phyloP scores from a whole-genome alignment of 1,284 basidiomycete species.

The Singerocomus inundabilis region DNA sequence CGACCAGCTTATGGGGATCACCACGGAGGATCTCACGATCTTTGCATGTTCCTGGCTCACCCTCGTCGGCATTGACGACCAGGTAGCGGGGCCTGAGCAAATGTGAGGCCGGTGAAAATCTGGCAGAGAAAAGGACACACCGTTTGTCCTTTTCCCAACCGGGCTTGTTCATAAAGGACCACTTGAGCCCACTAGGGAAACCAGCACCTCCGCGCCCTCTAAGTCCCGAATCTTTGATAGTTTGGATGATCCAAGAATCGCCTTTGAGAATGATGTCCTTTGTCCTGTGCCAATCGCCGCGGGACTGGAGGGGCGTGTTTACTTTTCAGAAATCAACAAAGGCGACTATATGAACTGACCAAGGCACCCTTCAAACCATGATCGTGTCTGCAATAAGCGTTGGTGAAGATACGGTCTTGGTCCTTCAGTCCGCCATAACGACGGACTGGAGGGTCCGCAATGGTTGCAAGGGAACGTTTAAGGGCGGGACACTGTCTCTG shows the following conservation, averaged over 20 bases:
- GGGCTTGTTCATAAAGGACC: slow-evolving; percentile 99
- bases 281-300: slow-evolving; percentile 97
- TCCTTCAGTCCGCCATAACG: slow-evolving; percentile 90
- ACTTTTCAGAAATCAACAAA: background rate
- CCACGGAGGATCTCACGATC: slow-evolving; percentile 98
- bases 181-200: slow-evolving; percentile 96
- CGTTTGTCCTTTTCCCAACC: slow-evolving; percentile 94
- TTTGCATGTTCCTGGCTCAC: slow-evolving; percentile 99
- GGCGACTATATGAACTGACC: slow-evolving; percentile 41
- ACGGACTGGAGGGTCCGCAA: slow-evolving; percentile 78
- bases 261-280: slow-evolving; percentile 96
- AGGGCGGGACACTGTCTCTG: slow-evolving; percentile 25
- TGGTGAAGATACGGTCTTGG: slow-evolving; percentile 93
- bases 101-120: slow-evolving; percentile 1
- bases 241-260: slow-evolving; percentile 96
- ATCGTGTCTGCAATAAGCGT: slow-evolving; percentile 82
- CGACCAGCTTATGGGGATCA: slow-evolving; percentile 97
- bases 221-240: slow-evolving; percentile 94
- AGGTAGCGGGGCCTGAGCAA: slow-evolving; percentile 81
- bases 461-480: slow-evolving; percentile 67
- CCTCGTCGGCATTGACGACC: slow-evolving; percentile 98
- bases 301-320: slow-evolving; percentile 49
- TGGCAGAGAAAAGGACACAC: slow-evolving; percentile 38
- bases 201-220: slow-evolving; percentile 97
- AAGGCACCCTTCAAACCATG: slow-evolving; percentile 87